Percentiles rank a stretch among this genome's conserved stretches.
phyloP scores from a whole-genome alignment of 768 basidiomycete species.

The Lentinula guzmanii region DNA sequence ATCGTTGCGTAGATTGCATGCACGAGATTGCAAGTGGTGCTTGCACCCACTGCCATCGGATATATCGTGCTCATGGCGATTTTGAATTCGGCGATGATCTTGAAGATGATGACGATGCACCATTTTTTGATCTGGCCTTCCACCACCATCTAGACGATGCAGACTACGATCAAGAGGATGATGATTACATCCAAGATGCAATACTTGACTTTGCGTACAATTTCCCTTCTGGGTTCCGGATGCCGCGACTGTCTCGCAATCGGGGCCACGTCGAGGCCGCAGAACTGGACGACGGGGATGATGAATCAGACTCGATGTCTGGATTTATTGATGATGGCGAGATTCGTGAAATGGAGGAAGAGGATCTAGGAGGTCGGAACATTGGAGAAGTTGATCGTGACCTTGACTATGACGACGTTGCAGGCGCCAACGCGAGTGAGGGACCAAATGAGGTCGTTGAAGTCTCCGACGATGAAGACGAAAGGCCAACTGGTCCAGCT shows the following conservation, averaged over 20 bases:
- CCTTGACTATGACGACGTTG: not conserved
- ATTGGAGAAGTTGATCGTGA: not conserved
- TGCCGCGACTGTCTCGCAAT: not conserved
- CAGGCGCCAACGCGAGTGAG: not conserved
- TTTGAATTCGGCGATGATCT: slow-evolving; percentile 15
- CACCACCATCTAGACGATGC: slow-evolving; percentile 13
- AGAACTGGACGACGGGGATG: not conserved
- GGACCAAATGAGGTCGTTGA: not conserved
- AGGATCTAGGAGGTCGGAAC: not conserved
- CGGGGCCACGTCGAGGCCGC: not conserved
- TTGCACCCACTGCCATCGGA: slow-evolving; percentile 57
- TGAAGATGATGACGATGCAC: slow-evolving; percentile 22
- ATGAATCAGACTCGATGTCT: not conserved
- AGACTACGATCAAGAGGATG: not conserved
- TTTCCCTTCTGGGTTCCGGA: not conserved
- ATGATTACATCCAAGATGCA: not conserved
- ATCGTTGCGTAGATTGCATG: slow-evolving; percentile 69
- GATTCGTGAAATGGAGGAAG: not conserved
- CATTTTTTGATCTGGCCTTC: slow-evolving; percentile 12
- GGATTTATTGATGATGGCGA: not conserved
- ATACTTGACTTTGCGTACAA: not conserved
- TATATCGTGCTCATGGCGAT: slow-evolving; percentile 47
- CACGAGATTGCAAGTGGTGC: slow-evolving; percentile 72
- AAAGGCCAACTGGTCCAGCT: not conserved
- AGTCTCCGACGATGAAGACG: not conserved